phyloP scores from a whole-genome alignment of 352 stramenopile genomes.

The Pythium phragmiticola region DNA sequence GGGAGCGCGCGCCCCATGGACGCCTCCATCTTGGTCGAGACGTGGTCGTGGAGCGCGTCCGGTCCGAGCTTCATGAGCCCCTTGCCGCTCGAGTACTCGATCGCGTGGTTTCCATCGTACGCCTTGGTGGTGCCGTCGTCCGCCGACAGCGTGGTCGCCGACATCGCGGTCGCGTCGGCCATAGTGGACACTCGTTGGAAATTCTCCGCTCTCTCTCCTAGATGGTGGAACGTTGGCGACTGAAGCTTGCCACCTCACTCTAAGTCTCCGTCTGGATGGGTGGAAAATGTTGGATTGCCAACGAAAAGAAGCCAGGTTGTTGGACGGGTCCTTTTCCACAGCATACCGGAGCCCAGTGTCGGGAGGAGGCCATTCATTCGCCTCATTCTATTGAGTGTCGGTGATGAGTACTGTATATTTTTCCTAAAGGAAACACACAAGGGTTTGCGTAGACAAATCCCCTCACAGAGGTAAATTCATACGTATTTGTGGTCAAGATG shows the following conservation, averaged over 20 bases:
- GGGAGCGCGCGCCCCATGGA: conserved; percentile 45
- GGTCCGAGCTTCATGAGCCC: conserved; percentile 30
- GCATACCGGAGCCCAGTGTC: not conserved
- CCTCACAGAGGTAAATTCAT: no score
- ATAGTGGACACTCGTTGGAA: not conserved
- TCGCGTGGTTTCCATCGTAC: conserved; percentile 9
- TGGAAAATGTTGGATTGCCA: not conserved
- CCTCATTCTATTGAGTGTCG: no score
- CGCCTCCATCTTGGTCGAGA: conserved; percentile 41
- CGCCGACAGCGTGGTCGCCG: conserved; percentile 7
- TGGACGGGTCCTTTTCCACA: not conserved
- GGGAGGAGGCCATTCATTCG: not conserved
- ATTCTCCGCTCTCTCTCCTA: not conserved
- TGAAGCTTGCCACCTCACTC: conserved; percentile 12
- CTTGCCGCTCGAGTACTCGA: conserved; percentile 26
- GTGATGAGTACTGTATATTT: no score
- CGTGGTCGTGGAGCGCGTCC: conserved; percentile 39
- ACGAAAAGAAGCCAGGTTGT: not conserved
- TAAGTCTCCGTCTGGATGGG: not conserved
- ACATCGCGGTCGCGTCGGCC: conserved; percentile 2
- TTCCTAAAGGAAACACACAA: no score
- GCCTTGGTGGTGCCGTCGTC: not conserved
- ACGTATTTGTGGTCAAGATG: no score
- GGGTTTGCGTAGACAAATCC: no score
- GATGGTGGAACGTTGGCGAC: conserved; percentile 16